These are phyloP conservation scores for Clausena lansium DNA, from an alignment of 345 rosid genomes.

Conservation along the genomic window DNA sequence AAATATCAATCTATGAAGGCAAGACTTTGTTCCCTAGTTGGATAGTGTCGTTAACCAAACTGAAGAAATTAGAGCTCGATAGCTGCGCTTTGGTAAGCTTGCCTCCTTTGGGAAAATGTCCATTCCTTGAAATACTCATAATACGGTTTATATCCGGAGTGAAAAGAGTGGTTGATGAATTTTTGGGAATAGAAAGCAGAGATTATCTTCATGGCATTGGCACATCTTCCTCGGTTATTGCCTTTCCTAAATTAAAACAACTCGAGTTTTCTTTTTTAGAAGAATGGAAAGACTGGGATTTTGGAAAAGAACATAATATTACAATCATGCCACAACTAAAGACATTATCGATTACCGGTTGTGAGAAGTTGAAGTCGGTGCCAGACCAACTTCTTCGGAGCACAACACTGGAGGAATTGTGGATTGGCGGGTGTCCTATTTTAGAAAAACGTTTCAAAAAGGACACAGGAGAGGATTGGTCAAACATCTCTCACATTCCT, in stretches of 20 bases:
- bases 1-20: background rate
- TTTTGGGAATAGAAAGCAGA: background rate
- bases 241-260: background rate
- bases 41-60: background rate
- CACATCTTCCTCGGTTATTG: background rate
- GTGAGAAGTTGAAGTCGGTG: background rate
- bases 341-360: rapidly evolving
- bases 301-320: background rate
- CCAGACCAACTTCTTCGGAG: background rate
- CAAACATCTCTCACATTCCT: background rate
- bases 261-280: rapidly evolving
- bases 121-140: background rate
- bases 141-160: rapidly evolving
- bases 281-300: background rate
- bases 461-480: background rate
- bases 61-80: rapidly evolving
- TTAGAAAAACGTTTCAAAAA: background rate
- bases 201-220: background rate
- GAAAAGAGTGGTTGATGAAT: background rate
- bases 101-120: background rate
- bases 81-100: background rate
- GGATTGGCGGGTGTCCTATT: background rate
- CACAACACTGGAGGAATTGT: background rate
- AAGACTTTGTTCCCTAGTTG: background rate
- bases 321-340: background rate